Base-by-base conservation (phyloP, 306 rosid genomes). In the Aeschynomene evenia region DNA sequence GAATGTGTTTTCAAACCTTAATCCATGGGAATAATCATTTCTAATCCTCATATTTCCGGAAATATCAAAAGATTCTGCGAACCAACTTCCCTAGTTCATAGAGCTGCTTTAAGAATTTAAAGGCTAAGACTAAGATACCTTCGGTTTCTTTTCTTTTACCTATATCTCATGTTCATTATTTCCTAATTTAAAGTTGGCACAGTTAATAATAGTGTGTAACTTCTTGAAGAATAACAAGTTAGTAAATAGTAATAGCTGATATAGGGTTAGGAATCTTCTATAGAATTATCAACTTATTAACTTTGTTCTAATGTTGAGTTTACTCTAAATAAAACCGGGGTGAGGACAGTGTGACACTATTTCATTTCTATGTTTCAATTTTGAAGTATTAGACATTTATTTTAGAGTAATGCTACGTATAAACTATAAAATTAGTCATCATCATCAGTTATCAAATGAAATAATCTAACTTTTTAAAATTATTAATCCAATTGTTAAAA, bases 281-380 rank as follows among this genome's bases (percentile, higher is more conserved):
- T 52, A 58, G 31, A 42, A 26, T 69, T 74, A 9, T 18, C 9
- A 48, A 26, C 43, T 28, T 72, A n/a, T 18, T 4, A 26, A 21
- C 48, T 16, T 53, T 16, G 66, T 65, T 80, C 40, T 43, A 37
- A 52, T 51, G 49, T 60, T 54, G 49, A 42, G 11, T 64, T 57
- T 20, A 18, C 16, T 10, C 8, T 58, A 50, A 71, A 53, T 22
- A 33, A 52, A 70, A 59, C 9, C 40, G 24, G 73, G 42, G 15
- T 24, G 21, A 28, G 3, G 31, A 26, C 6, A n/a, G n/a, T n/a
- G n/a, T n/a, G n/a, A 60, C 12, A 13, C 22, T 31, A 23, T 24
- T 51, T 64, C 45, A 34, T 52, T 50, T 39, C 19, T 20, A 2
- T 48, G 34, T 50, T 63, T 66, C 65, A 42, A 26, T 46, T 46